A percentile compares a stretch with the other conserved stretches of the same genome.
Conservation (phyloP, 108 stramenopile genomes). For the Pseudonitzschia delicatissima region DNA sequence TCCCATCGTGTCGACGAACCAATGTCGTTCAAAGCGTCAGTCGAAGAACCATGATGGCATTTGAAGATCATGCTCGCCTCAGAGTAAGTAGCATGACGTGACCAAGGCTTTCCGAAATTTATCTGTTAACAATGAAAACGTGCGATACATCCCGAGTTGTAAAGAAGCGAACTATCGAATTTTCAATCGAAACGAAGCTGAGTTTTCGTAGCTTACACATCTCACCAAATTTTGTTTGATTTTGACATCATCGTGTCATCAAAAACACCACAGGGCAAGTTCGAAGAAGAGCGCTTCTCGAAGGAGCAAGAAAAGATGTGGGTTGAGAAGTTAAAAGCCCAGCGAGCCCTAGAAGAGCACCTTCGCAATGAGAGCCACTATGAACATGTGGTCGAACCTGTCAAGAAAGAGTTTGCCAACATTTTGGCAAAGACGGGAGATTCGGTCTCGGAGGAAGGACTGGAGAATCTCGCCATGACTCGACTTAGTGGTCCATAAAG, state of each 20-base stretch:
- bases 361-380: constrained; percentile 14
- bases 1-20: neutral
- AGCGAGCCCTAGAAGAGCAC: constrained; percentile 31
- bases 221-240: neutral
- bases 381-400: constrained; percentile 27
- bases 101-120: neutral
- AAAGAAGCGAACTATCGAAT: neutral
- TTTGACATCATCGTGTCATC: neutral
- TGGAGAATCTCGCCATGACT: constrained; percentile 42
- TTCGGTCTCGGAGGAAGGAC: constrained; percentile 28
- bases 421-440: constrained; percentile 33
- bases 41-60: constrained; percentile 4
- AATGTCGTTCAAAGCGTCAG: neutral
- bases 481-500: constrained; percentile 13
- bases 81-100: neutral
- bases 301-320: constrained; percentile 42
- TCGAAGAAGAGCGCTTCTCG: constrained; percentile 51
- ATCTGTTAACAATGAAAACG: neutral
- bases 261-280: constrained; percentile 28
- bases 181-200: neutral
- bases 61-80: constrained; percentile 3
- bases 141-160: neutral
- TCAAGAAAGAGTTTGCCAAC: constrained; percentile 21
- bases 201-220: neutral
- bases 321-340: constrained; percentile 32